These are phyloP conservation scores for Podospora conica DNA, from an alignment of 495 filamentous ascomycete genomes.

Conservation along the genomic window DNA sequence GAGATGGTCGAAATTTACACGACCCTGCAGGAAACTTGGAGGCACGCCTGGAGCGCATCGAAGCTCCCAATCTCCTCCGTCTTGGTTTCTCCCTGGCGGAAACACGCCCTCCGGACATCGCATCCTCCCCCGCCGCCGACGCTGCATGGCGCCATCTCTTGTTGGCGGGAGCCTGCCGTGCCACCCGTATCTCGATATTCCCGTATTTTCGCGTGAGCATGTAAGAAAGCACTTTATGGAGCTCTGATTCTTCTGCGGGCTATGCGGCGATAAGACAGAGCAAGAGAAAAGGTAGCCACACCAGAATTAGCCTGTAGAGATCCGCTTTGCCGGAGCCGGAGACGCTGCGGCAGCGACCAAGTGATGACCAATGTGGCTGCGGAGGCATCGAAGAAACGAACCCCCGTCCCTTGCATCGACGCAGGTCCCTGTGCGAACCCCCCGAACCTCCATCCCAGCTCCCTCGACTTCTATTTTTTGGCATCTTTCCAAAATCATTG, in stretches of 20 bases:
- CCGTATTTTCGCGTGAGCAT: neutral
- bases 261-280: neutral
- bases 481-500: neutral
- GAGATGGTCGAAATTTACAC: neutral
- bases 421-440: neutral
- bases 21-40: neutral
- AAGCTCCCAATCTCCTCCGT: neutral
- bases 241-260: neutral
- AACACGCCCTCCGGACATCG: neutral
- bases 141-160: neutral
- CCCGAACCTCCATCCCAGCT: neutral
- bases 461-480: neutral
- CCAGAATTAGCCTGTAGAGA: neutral
- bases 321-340: neutral
- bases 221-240: neutral
- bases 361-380: neutral
- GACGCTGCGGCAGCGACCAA: neutral
- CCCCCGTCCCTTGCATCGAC: constrained; percentile 5
- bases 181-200: neutral
- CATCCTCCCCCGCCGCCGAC: neutral
- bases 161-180: neutral
- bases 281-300: neutral
- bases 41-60: neutral
- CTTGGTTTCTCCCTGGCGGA: neutral
- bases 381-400: neutral